Evolutionary conservation across 1,284 basidiomycete genomes (phyloP).

Genomic region (Ustanciosporium gigantosporum): DNA sequence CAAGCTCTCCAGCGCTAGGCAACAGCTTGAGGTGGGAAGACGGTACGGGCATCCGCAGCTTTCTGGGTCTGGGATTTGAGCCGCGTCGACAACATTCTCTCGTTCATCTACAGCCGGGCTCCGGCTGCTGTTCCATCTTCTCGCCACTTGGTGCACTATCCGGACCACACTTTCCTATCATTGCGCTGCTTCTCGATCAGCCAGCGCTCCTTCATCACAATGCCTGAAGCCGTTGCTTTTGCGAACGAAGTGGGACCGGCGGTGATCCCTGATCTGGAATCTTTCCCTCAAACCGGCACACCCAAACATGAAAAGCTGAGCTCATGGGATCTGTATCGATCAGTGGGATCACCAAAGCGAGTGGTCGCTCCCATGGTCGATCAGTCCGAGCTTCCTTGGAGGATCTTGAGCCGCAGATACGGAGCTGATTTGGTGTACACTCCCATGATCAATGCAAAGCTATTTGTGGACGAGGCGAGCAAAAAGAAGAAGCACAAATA

Average conservation of each 20-base stretch:
- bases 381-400: slow-evolving; percentile 86
- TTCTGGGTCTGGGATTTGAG: no score
- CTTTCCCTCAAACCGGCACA: slow-evolving; percentile 53
- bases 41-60: no score
- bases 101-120: no score
- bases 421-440: slow-evolving; percentile 83
- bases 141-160: no score
- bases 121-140: no score
- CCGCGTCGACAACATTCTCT: no score
- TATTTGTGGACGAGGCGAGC: slow-evolving; percentile 66
- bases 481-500: slow-evolving; percentile 40
- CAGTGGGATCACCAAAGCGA: slow-evolving; percentile 78
- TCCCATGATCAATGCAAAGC: slow-evolving; percentile 96
- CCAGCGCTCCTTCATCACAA: slow-evolving; percentile 1
- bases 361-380: slow-evolving; percentile 98
- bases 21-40: no score
- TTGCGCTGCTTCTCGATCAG: neutral
- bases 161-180: no score
- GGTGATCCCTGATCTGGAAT: slow-evolving; percentile 27
- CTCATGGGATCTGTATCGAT: slow-evolving; percentile 83
- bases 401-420: slow-evolving; percentile 82
- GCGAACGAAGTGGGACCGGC: slow-evolving; percentile 19
- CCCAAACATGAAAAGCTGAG: slow-evolving; percentile 66
- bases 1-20: no score
- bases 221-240: slow-evolving; percentile 12